Conservation (phyloP, 2,329 filamentous ascomycete species). For the Balansia obtecta region DNA sequence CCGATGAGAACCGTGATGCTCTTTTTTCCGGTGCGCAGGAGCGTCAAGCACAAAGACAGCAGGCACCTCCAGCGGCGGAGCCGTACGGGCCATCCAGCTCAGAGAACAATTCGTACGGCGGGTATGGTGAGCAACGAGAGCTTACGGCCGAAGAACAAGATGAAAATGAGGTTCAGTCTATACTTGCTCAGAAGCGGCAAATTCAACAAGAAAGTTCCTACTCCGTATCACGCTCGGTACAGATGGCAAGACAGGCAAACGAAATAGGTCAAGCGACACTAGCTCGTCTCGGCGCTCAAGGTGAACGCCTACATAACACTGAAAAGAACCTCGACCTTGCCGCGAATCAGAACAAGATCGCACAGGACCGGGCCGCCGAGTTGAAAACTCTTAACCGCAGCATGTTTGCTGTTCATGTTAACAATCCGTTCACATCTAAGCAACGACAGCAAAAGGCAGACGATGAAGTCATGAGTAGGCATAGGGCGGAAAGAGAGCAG, state of each 20-base stretch:
- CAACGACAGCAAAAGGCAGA: constrained; percentile 53
- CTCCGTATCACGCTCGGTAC: constrained; percentile 26
- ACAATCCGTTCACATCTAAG: constrained; percentile 64
- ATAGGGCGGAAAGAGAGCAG: constrained; percentile 51
- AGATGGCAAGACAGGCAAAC: constrained; percentile 31
- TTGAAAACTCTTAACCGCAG: constrained; percentile 75
- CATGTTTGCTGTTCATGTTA: constrained; percentile 80
- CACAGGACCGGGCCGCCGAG: constrained; percentile 70
- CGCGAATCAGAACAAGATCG: constrained; percentile 60
- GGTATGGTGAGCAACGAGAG: constrained; percentile 58
- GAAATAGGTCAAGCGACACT: constrained; percentile 57
- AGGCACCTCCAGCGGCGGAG: constrained; percentile 9
- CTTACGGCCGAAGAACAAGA: constrained; percentile 75
- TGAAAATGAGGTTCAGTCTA: constrained; percentile 54
- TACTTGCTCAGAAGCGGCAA: constrained; percentile 41
- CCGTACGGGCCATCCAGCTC: constrained; percentile 15
- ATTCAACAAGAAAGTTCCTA: constrained; percentile 61
- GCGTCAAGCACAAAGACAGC: constrained; percentile 30
- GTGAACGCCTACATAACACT: constrained; percentile 69
- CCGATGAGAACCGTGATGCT: constrained; percentile 46
- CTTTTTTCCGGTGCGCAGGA: constrained; percentile 48
- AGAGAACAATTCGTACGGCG: constrained; percentile 27
- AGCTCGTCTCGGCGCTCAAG: constrained; percentile 62
- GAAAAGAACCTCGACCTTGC: constrained; percentile 75
- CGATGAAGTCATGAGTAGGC: constrained; percentile 54